Base-by-base conservation (phyloP, 2,329 filamentous ascomycete species). In the Westerdykella sp. region DNA sequence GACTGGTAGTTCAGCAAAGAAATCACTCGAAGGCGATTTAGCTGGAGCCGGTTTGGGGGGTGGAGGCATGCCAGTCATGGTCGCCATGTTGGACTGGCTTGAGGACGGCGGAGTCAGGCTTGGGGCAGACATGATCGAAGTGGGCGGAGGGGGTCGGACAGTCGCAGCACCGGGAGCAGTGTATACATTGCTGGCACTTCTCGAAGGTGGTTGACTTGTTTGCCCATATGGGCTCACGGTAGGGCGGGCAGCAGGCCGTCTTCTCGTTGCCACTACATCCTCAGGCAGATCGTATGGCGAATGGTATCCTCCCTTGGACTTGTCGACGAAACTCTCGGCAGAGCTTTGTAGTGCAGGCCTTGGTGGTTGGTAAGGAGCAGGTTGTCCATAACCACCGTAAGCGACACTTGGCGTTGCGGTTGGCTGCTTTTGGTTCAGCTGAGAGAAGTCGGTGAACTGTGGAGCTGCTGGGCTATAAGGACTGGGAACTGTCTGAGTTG, bases 241-340 rank as follows among this genome's bases (percentile, higher is more conserved):
- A 21, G 56, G 43, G 40, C 63, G 55, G 42, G 55, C 55, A 21
- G 59, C 55, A 32, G 61, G 54, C 44, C 71, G 85, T 83, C 64
- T 81, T 75, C 57, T 84, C 21, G 75, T 81, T 54, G 84, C 85
- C 22, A 85, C 78, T 23, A 98, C 78, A 42, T 96, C 91, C 68
- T 93, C 87, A 4, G 93, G 93, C 15, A 98, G 74, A 69, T 98
- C 94, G 57, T 96, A 98, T 0, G 93, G 93, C 15, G 91, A 97
- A 39, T 84, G 78, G 63, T 98, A 98, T 6, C 91, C 90, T 43
- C 87, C 87, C 68, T 95, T 97, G 3, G 87, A 73, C 66, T 94
- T 94, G 65, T 91, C 85, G 5, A 79, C 87, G 66, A 95, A 98
- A 67, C 91, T 97, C 62, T 94, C 81, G 1, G 71, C 64, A 30